Evolutionary conservation across 108 stramenopile genomes (phyloP).

Genomic region (Cylindrotheca fusiformis): DNA sequence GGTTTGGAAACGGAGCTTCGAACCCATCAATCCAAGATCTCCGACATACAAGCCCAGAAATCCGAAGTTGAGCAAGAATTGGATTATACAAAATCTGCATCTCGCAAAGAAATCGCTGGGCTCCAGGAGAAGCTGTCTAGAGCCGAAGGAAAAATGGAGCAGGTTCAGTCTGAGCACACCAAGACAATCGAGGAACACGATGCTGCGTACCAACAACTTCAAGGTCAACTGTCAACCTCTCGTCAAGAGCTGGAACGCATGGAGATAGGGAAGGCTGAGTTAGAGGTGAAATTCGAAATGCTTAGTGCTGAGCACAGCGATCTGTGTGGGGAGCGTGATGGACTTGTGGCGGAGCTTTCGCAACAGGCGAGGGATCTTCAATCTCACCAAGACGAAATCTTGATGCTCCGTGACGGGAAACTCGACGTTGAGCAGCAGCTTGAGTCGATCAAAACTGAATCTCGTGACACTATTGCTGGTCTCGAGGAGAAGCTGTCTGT

Average conservation of each 20-base stretch:
- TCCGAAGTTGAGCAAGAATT: no score
- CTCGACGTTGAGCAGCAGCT: no score
- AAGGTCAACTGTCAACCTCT: not conserved
- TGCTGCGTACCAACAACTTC: not conserved
- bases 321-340: not conserved
- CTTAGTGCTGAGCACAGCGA: not conserved
- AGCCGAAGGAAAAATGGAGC: not conserved
- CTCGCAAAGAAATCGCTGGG: constrained; percentile 7
- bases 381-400: no score
- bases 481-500: no score
- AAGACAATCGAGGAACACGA: not conserved
- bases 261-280: constrained; percentile 13
- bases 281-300: not conserved
- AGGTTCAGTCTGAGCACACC: not conserved
- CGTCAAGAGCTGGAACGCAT: constrained; percentile 1
- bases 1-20: no score
- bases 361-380: no score
- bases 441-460: no score
- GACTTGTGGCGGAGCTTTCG: not conserved
- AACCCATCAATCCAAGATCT: constrained; percentile 2
- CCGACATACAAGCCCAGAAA: not conserved
- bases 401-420: no score
- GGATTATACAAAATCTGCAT: no score
- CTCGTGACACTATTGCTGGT: no score
- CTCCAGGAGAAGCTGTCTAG: constrained; percentile 5